Evolutionary conservation across 768 basidiomycete species (phyloP), one percentile per base, ranked within the genome.

Genomic region (Kondoa malvinella): DNA sequence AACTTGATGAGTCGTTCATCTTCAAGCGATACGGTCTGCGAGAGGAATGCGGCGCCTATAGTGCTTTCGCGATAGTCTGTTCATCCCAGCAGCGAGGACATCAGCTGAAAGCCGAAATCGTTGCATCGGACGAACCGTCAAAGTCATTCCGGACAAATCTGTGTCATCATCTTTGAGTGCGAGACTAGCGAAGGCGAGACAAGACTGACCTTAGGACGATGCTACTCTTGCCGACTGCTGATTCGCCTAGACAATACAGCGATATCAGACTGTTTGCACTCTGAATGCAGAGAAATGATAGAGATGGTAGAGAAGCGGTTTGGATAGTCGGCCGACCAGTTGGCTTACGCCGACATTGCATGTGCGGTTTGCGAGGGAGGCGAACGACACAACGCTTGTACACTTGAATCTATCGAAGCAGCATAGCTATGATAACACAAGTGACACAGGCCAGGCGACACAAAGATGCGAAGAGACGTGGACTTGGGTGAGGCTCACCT

Each of bases 141-240:
- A 92, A 94, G 77, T 92, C 89, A 77, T 89, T 88, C 79, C 92
- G 90, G 72, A 97, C 95, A 75, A 99, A 99, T 68, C 92, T 84
- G 70, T 97, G 80, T 64, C 97, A 95, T 71, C n/a, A n/a, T 97
- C 78, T 80, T 71, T 73, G 71, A 88, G 89, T 82, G 27, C 25
- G n/a, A 3, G 30, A 34, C 33, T n/a, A 25, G 56, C 56, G 29
- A 27, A 31, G 40, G 59, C 61, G 60, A 34, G 17, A 25, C 16
- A 80, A 16, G 61, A 97, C 26, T 26, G 3, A 33, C 29, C 61
- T 17, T 26, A 33, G 80, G 64, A 99, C 95, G 71, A 97, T 79
- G 80, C 71, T 71, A 69, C 87, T 89, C 82, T 99, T 99, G 65
- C 95, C 95, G 63, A 99, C 95, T 57, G 95, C 94, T 56, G 89